Conservation (phyloP, 2,329 filamentous ascomycete genomes). For the Orbilia oligospora region DNA sequence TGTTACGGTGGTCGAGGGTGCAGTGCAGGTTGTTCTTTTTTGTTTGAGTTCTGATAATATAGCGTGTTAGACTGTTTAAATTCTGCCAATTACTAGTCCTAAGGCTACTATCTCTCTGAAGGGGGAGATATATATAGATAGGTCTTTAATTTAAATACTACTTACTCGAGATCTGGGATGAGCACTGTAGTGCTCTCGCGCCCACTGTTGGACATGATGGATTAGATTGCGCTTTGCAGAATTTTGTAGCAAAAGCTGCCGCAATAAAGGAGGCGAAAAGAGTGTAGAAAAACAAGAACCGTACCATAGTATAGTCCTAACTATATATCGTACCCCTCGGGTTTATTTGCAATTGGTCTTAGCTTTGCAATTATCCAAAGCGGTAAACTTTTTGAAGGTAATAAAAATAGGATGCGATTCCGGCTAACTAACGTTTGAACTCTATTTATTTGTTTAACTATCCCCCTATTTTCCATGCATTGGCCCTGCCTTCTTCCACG, state of each 20-base stretch:
- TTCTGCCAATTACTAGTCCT: not conserved
- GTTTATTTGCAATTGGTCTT: too few relatives aligned
- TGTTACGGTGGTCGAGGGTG: not conserved
- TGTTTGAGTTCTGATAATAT: not conserved
- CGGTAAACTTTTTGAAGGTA: not conserved
- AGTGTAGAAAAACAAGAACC: not conserved
- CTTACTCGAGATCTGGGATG: constrained; percentile 3
- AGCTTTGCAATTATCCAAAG: too few relatives aligned
- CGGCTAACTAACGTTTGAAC: not conserved
- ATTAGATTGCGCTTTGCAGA: not conserved
- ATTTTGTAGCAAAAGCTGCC: not conserved
- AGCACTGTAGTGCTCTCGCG: not conserved
- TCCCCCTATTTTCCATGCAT: too few relatives aligned
- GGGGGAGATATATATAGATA: too few relatives aligned
- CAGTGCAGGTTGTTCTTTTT: not conserved
- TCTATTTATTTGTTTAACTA: not conserved
- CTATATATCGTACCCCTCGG: too few relatives aligned
- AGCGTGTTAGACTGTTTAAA: not conserved
- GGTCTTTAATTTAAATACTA: not conserved
- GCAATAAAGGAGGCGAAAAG: not conserved
- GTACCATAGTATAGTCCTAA: not conserved
- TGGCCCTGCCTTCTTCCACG: too few relatives aligned
- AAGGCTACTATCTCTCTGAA: too few relatives aligned
- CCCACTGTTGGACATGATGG: not conserved
- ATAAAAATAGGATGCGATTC: not conserved